These are phyloP conservation scores for Alternaria panax DNA, from an alignment of 2,329 filamentous ascomycete genomes.

Conservation along the genomic window DNA sequence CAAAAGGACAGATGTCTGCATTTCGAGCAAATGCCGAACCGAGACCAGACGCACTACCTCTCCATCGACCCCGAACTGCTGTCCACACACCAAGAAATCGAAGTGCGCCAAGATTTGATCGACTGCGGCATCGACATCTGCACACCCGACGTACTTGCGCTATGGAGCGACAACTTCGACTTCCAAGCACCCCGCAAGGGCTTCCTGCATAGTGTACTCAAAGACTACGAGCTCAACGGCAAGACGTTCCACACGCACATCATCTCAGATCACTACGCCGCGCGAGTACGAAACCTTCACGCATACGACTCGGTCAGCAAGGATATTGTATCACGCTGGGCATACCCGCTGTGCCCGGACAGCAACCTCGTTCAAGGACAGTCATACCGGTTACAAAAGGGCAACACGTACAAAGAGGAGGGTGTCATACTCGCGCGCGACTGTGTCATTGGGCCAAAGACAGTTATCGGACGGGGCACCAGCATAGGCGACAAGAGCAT, in stretches of 20 bases:
- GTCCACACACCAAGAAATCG: conserved; percentile 75
- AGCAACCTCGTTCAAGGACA: conserved; percentile 83
- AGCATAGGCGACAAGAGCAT: conserved; percentile 75
- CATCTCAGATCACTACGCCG: conserved; percentile 81
- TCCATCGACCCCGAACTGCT: conserved; percentile 82
- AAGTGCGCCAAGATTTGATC: conserved; percentile 85
- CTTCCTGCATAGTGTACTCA: conserved; percentile 89
- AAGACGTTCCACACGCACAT: conserved; percentile 96
- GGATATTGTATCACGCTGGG: conserved; percentile 86
- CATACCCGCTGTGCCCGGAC: conserved; percentile 87
- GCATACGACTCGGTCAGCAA: conserved; percentile 89
- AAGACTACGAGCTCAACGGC: conserved; percentile 95
- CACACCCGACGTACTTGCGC: conserved; percentile 89
- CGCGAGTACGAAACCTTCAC: conserved; percentile 82
- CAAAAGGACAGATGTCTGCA: conserved; percentile 83
- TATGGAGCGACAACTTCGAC: conserved; percentile 98
- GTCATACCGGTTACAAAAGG: conserved; percentile 73
- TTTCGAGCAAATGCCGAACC: conserved; percentile 87
- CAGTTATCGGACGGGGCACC: conserved; percentile 78
- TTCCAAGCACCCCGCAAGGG: conserved; percentile 89
- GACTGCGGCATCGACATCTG: conserved; percentile 97
- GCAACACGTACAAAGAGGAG: conserved; percentile 79
- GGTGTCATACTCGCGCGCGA: conserved; percentile 76
- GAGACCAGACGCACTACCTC: conserved; percentile 69
- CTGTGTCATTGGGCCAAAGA: conserved; percentile 71